phyloP scores from a whole-genome alignment of 1,284 basidiomycete genomes.

The Schizopora paradoxa region DNA sequence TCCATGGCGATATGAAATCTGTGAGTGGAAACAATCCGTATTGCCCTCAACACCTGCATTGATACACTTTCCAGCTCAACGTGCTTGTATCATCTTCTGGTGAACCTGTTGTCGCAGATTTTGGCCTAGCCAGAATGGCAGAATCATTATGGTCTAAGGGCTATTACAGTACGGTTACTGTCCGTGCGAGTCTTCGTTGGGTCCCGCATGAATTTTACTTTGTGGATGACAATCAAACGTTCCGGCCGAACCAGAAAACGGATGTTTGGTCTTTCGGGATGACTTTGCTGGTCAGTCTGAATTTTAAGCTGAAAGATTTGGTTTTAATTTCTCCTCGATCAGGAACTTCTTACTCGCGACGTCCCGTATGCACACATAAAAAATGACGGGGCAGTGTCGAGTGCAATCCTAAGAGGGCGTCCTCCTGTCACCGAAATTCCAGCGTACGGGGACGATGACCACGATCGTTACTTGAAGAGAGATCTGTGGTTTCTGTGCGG shows the following conservation, averaged over 20 bases:
- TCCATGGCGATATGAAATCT: slow-evolving; percentile 11
- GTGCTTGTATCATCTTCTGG: slow-evolving; percentile 4
- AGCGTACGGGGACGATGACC: no score
- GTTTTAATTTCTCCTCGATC: not conserved
- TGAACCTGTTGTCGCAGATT: slow-evolving; percentile 6
- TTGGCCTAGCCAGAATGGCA: slow-evolving; percentile 4
- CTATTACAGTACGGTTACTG: not conserved
- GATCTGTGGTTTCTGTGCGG: no score
- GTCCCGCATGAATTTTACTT: no score
- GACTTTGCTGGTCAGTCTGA: slow-evolving; percentile 6
- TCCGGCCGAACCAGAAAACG: not conserved
- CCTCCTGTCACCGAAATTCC: no score
- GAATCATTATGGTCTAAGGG: not conserved
- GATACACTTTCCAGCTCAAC: slow-evolving; percentile 1
- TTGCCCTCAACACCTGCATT: no score
- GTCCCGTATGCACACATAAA: slow-evolving; percentile 7
- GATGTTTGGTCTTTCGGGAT: slow-evolving; percentile 15
- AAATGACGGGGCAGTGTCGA: no score
- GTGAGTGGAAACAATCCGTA: slow-evolving; percentile 1
- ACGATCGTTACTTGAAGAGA: no score
- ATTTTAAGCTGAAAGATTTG: not conserved
- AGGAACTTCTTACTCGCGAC: slow-evolving; percentile 5
- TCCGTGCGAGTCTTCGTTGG: no score
- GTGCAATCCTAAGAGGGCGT: no score
- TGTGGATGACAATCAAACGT: slow-evolving; percentile 7